Percentiles rank a stretch among this genome's conserved stretches.
These are phyloP conservation scores for Casuarina cunninghamiana DNA, from an alignment of 306 rosid species.

Conservation along the genomic window DNA sequence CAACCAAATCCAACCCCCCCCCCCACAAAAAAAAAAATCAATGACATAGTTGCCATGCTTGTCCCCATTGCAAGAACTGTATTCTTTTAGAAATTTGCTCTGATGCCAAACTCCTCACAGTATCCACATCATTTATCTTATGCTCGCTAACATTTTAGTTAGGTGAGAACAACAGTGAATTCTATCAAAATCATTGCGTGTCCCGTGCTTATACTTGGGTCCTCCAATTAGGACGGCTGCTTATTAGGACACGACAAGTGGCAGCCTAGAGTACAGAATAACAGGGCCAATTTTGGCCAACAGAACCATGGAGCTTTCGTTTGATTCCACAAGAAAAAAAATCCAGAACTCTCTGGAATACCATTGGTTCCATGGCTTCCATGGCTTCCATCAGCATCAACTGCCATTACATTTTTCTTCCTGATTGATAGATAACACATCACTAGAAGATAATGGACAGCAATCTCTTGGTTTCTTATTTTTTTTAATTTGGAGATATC, in stretches of 20 bases:
- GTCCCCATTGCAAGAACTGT: conserved; percentile 56
- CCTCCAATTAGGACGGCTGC: conserved; percentile 40
- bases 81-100: conserved; percentile 53
- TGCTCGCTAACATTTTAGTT: conserved; percentile 55
- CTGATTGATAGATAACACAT: conserved; percentile 57
- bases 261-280: conserved; percentile 46
- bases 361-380: conserved; percentile 77
- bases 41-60: conserved; percentile 57
- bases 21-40: neutral
- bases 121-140: conserved; percentile 74
- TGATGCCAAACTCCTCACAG: conserved; percentile 58
- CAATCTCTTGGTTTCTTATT: conserved; percentile 45
- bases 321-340: conserved; percentile 54
- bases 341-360: conserved; percentile 66
- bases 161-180: conserved; percentile 32
- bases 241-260: conserved; percentile 37
- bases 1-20: no score
- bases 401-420: conserved; percentile 64
- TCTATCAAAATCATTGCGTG: conserved; percentile 38
- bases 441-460: conserved; percentile 64
- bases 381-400: conserved; percentile 61
- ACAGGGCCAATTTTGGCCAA: conserved; percentile 49
- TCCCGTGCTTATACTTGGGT: conserved; percentile 36
- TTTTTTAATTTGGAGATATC: conserved; percentile 53
- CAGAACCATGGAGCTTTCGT: conserved; percentile 52